phyloP scores from a whole-genome alignment of 257 asterid species.

The Fraxinus excelsior region DNA sequence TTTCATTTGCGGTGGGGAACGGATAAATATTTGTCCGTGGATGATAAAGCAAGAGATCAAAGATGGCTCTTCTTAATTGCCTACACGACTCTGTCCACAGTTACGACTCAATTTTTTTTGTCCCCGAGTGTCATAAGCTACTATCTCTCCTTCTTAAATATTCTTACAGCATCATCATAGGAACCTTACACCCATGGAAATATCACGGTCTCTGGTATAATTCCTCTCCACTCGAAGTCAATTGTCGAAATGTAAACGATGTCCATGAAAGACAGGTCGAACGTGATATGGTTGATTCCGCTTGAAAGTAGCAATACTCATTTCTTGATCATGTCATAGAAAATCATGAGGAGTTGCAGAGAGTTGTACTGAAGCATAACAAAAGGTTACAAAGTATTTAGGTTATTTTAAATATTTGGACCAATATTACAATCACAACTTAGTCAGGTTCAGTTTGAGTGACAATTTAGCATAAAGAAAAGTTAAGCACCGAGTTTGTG shows the following conservation, averaged over 20 bases:
- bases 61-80: not conserved
- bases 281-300: not conserved
- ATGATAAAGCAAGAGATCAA: not conserved
- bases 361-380: not conserved
- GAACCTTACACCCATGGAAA: not conserved
- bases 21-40: not conserved
- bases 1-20: conserved; percentile 7
- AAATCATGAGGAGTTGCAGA: not conserved
- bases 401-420: not conserved
- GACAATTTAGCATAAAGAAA: not conserved
- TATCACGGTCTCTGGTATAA: conserved; percentile 5
- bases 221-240: conserved; percentile 1
- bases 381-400: not conserved
- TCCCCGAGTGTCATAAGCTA: not conserved
- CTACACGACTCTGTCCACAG: not conserved
- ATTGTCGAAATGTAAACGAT: not conserved
- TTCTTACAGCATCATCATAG: not conserved
- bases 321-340: not conserved
- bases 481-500: not conserved
- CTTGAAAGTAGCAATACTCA: not conserved
- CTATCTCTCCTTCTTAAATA: not conserved
- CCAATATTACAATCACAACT: conserved; percentile 5
- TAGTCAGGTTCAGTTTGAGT: conserved; percentile 4
- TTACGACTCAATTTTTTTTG: not conserved
- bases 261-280: conserved; percentile 5